phyloP scores from a whole-genome alignment of 805 yeast genomes.

The Starmera pachycereana region DNA sequence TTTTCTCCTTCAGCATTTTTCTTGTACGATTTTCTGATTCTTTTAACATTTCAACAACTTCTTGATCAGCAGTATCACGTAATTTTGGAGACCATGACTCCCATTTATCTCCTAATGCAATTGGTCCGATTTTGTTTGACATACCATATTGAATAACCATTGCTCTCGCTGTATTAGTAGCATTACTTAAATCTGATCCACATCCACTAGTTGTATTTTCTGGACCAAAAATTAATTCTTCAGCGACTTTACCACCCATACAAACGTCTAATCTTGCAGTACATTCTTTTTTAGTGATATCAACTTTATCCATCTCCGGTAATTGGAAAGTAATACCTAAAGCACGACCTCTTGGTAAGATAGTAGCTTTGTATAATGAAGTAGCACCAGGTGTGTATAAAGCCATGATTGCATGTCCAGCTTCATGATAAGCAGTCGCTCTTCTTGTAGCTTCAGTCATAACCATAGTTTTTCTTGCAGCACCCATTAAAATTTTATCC shows the following conservation, averaged over 20 bases:
- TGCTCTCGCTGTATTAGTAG: constrained; percentile 88
- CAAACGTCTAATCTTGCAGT: constrained; percentile 90
- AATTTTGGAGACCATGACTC: constrained; percentile 87
- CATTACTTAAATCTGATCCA: constrained; percentile 80
- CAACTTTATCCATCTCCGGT: constrained; percentile 97
- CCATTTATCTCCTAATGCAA: constrained; percentile 84
- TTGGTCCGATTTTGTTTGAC: constrained; percentile 91
- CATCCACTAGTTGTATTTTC: constrained; percentile 95
- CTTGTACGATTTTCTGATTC: constrained; percentile 77
- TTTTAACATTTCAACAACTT: constrained; percentile 67
- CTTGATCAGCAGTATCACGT: constrained; percentile 86
- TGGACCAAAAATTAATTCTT: constrained; percentile 82
- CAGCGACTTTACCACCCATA: constrained; percentile 99
- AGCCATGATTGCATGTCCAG: constrained; percentile 98
- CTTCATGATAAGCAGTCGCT: constrained; percentile 97
- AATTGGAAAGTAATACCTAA: constrained; percentile 94
- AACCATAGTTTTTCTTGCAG: constrained; percentile 96
- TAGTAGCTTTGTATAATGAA: constrained; percentile 92
- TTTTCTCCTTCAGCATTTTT: constrained; percentile 46
- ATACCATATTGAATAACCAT: constrained; percentile 97
- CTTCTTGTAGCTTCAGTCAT: constrained; percentile 89
- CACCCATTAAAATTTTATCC: constrained; percentile 96
- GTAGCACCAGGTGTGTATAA: constrained; percentile 91
- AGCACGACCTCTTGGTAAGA: constrained; percentile 94
- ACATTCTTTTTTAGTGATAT: constrained; percentile 82